Evolutionary conservation across 2,329 filamentous ascomycete species (phyloP).

Genomic region (Diplocarpon mali): DNA sequence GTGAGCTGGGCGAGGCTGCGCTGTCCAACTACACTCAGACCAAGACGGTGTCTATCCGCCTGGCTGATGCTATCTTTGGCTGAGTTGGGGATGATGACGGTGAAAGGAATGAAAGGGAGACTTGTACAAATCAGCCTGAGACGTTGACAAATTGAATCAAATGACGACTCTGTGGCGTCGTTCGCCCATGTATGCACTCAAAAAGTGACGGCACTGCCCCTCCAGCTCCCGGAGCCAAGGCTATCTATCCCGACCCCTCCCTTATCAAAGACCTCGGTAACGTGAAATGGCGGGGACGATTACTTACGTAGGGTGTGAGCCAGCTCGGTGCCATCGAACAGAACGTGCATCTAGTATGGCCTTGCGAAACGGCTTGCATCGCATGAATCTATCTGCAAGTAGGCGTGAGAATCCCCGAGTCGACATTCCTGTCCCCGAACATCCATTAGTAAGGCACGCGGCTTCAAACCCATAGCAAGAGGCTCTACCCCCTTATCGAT

Average conservation of each 20-base stretch:
- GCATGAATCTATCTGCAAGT: too few relatives aligned
- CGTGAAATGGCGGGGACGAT: not conserved
- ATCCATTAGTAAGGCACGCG: too few relatives aligned
- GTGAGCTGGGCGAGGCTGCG: conserved; percentile 61
- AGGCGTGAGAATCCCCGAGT: too few relatives aligned
- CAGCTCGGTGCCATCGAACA: not conserved
- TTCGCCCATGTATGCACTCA: too few relatives aligned
- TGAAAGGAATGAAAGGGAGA: conserved; percentile 5
- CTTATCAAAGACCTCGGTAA: too few relatives aligned
- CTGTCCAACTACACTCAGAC: conserved; percentile 57
- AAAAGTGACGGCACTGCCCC: too few relatives aligned
- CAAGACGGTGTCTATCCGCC: conserved; percentile 52
- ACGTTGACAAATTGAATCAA: conserved; percentile 7
- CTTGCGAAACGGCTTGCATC: not conserved
- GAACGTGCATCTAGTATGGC: not conserved
- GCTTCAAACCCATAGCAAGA: too few relatives aligned
- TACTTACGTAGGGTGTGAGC: not conserved
- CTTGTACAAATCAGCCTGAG: conserved; percentile 15
- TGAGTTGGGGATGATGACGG: conserved; percentile 9
- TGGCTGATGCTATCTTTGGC: conserved; percentile 34
- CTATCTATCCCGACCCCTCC: too few relatives aligned
- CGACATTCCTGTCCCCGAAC: too few relatives aligned
- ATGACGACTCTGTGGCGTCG: conserved; percentile 4
- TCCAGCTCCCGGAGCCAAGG: too few relatives aligned
- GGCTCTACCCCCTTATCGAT: too few relatives aligned